Evolutionary conservation across 2,329 filamentous ascomycete genomes (phyloP), one percentile per base, ranked within the genome.

Genomic region (Pezicula neosporulosa): DNA sequence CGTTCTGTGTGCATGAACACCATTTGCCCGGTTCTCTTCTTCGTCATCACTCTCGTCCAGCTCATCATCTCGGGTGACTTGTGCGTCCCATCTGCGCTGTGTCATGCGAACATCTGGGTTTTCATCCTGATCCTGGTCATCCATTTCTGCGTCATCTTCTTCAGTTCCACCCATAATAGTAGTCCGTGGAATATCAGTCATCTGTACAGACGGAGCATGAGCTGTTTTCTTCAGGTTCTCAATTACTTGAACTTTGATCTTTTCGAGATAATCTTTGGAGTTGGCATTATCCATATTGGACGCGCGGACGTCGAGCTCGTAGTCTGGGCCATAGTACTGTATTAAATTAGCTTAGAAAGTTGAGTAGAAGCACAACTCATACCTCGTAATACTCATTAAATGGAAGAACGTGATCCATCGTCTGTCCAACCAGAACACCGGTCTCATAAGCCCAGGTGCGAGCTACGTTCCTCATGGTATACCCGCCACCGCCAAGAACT

Each of bases 361-460:
- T n/a, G 4, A 46, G 79, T 73, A 49, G 75, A 75, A 52, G 82
- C 75, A 36, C 6, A 76, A 76, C 21, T 63, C 71, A 64, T 69
- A 85, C 83, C 67, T 86, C 82, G 67, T 97, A 97, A 70, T 97
- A 97, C 74, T 97, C 93, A 57, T 96, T 97, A 70, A 91, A 97
- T 1, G 93, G 93, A 38, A 97, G 77, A n/a, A 89, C 85, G 5
- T 87, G 80, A 10, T 83, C 80, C 80, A 97, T 89, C 28, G 89
- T 80, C 54, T 92, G 83, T 27, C 89, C 89, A 18, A 97, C 89
- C 8, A 97, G 79, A 52, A 91, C 81, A 58, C 93, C 93, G 1
- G 94, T 99, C 72, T 99, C 94, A 68, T 93, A 96, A 6, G 92
- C 92, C 94, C 94, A 99, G 5, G 93, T 94, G 46, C 94, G 88